These are phyloP conservation scores for Sesbania bispinosa DNA, from an alignment of 306 rosid genomes.

Conservation along the genomic window DNA sequence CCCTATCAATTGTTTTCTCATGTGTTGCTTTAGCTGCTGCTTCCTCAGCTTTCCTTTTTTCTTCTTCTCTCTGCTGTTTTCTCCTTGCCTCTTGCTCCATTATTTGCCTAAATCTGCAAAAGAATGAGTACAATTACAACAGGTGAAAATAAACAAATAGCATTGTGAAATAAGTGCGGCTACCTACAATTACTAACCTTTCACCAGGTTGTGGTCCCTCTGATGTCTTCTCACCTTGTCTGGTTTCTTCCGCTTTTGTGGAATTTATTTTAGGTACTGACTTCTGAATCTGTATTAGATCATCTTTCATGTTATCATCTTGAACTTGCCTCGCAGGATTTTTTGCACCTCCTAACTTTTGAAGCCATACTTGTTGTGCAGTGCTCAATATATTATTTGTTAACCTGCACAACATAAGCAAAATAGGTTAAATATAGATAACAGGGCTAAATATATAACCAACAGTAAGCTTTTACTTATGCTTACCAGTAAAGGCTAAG, in stretches of 20 bases:
- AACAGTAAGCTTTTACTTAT: conserved; percentile 12
- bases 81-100: conserved; percentile 81
- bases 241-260: conserved; percentile 35
- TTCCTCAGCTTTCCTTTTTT: conserved; percentile 58
- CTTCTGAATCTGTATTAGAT: conserved; percentile 43
- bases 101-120: conserved; percentile 70
- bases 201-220: conserved; percentile 76
- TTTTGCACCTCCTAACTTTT: conserved; percentile 86
- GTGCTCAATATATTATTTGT: conserved; percentile 95
- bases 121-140: background rate
- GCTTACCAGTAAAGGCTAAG: conserved; percentile 97
- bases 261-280: conserved; percentile 42
- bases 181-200: conserved; percentile 44
- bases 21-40: conserved; percentile 42
- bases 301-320: conserved; percentile 44
- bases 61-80: conserved; percentile 72
- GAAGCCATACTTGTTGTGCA: conserved; percentile 96
- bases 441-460: conserved; percentile 15
- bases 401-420: conserved; percentile 53
- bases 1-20: conserved; percentile 36
- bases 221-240: conserved; percentile 46
- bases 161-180: background rate
- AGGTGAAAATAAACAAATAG: conserved; percentile 2
- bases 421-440: conserved; percentile 21
- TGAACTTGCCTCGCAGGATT: conserved; percentile 44